Percentiles rank a stretch among this genome's conserved stretches.
Conservation (phyloP, 2,329 filamentous ascomycete species). For the Aspergillus phoenicis region DNA sequence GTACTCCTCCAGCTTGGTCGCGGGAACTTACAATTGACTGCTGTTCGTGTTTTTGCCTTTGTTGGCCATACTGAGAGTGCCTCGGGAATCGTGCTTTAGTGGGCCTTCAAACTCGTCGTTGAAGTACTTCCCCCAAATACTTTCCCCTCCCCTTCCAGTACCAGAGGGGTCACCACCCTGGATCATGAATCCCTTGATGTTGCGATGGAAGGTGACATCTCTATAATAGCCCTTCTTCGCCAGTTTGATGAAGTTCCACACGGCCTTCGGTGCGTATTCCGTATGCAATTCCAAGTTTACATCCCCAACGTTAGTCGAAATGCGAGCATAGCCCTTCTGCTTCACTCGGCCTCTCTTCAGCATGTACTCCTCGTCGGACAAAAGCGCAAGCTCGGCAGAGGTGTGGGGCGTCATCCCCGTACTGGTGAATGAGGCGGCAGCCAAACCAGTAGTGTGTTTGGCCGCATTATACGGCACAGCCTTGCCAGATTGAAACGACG, state of each 20-base stretch:
- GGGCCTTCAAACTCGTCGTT: slow-evolving; percentile 91
- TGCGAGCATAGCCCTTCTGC: slow-evolving; percentile 85
- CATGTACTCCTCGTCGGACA: slow-evolving; percentile 97
- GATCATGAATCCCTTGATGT: slow-evolving; percentile 96
- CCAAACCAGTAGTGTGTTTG: slow-evolving; percentile 83
- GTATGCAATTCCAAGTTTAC: slow-evolving; percentile 87
- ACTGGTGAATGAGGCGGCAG: slow-evolving; percentile 92
- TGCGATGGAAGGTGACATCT: slow-evolving; percentile 82
- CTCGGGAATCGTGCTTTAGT: slow-evolving; percentile 76
- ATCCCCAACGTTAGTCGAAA: slow-evolving; percentile 82
- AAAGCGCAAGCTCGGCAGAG: slow-evolving; percentile 77
- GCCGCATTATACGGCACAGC: slow-evolving; percentile 76
- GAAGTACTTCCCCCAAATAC: slow-evolving; percentile 93
- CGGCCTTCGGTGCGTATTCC: slow-evolving; percentile 86
- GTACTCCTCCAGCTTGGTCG: background rate
- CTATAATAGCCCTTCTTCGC: slow-evolving; percentile 90
- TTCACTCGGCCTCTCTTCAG: slow-evolving; percentile 87
- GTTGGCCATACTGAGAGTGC: slow-evolving; percentile 91
- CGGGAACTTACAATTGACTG: slow-evolving; percentile 67
- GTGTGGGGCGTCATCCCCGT: slow-evolving; percentile 93
- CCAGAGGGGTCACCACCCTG: slow-evolving; percentile 94
- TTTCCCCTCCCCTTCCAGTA: slow-evolving; percentile 85
- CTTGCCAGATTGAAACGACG: slow-evolving; percentile 34
- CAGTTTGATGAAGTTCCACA: slow-evolving; percentile 94
- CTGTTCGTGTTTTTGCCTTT: slow-evolving; percentile 98